Conservation (phyloP, 495 filamentous ascomycete species). For the Podospora pseudoanserina region DNA sequence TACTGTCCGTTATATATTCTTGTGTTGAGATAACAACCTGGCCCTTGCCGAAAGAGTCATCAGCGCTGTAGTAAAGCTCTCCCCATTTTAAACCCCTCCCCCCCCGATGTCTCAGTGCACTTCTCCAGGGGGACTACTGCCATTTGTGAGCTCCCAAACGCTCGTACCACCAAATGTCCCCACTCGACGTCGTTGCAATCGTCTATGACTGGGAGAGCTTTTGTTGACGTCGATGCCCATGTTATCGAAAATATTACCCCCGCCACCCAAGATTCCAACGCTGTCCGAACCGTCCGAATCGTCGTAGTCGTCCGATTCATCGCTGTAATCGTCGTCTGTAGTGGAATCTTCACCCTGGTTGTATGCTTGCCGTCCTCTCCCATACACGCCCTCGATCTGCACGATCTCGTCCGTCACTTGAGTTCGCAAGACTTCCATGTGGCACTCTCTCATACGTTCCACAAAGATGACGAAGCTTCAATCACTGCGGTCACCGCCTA, state of each 20-base stretch:
- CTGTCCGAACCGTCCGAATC: too few relatives aligned
- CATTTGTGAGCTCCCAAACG: not conserved
- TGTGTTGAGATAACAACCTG: not conserved
- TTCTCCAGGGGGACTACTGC: not conserved
- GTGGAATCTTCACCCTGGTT: too few relatives aligned
- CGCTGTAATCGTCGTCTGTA: too few relatives aligned
- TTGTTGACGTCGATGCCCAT: not conserved
- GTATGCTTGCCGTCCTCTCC: too few relatives aligned
- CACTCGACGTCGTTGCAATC: not conserved
- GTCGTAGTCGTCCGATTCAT: too few relatives aligned
- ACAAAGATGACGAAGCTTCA: not conserved
- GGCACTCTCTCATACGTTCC: not conserved
- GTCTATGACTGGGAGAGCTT: not conserved
- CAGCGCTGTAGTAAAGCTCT: not conserved
- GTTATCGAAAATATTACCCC: not conserved
- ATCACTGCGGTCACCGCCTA: not conserved
- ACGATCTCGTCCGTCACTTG: not conserved
- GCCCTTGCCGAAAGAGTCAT: not conserved
- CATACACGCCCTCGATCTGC: not conserved
- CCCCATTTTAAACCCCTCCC: not conserved
- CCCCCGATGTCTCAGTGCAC: not conserved
- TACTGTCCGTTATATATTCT: not conserved
- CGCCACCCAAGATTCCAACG: too few relatives aligned
- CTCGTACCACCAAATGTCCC: not conserved
- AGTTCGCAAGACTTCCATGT: not conserved